These are phyloP conservation scores for Yamadazyma diddensiae DNA, from an alignment of 1,139 yeast genomes.

Conservation along the genomic window DNA sequence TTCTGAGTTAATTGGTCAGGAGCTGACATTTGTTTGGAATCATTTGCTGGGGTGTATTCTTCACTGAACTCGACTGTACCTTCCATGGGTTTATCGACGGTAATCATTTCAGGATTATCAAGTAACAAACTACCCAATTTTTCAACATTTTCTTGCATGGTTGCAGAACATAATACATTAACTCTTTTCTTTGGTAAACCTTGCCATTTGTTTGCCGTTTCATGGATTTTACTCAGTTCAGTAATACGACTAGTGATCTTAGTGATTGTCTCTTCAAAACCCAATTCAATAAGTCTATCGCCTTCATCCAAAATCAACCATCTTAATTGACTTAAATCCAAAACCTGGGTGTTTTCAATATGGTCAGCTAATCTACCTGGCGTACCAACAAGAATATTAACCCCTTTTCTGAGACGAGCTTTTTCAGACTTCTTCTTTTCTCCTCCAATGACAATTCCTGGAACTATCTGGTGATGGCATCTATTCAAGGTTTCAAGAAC, in stretches of 20 bases:
- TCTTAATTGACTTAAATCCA: slow-evolving; percentile 69
- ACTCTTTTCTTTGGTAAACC: slow-evolving; percentile 68
- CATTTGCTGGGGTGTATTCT: slow-evolving; percentile 28
- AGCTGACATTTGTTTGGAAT: slow-evolving; percentile 40
- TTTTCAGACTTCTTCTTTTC: slow-evolving; percentile 92
- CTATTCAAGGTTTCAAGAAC: slow-evolving; percentile 70
- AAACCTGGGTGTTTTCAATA: slow-evolving; percentile 74
- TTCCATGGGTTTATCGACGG: slow-evolving; percentile 22
- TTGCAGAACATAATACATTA: slow-evolving; percentile 90
- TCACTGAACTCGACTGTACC: slow-evolving; percentile 42
- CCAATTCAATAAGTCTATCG: slow-evolving; percentile 89
- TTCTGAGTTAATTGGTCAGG: slow-evolving; percentile 90
- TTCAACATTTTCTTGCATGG: slow-evolving; percentile 77
- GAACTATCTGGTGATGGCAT: slow-evolving; percentile 80
- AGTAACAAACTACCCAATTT: slow-evolving; percentile 77
- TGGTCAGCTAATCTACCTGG: slow-evolving; percentile 94
- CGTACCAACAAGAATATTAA: slow-evolving; percentile 83
- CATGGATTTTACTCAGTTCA: slow-evolving; percentile 36
- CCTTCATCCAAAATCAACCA: slow-evolving; percentile 94
- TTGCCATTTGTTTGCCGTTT: slow-evolving; percentile 40
- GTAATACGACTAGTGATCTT: slow-evolving; percentile 65
- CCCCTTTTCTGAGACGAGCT: slow-evolving; percentile 87
- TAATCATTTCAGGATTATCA: slow-evolving; percentile 66
- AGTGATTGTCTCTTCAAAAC: slow-evolving; percentile 89
- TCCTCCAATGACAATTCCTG: slow-evolving; percentile 93